Evolutionary conservation across 208 protist genomes (phyloP).

Genomic region (Leishmania aethiopica): DNA sequence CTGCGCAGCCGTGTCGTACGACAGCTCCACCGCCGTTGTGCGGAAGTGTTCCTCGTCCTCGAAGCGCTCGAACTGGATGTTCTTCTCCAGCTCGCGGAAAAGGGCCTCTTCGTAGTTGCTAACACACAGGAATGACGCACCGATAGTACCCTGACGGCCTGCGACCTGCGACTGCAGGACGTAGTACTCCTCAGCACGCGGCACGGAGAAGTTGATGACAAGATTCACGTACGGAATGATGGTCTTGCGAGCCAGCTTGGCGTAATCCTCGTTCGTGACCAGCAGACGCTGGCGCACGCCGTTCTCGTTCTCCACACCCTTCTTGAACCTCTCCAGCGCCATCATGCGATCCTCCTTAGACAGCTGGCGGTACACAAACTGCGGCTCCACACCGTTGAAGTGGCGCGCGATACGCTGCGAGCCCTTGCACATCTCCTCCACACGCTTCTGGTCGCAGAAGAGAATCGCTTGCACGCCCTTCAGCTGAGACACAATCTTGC

Average conservation of each 20-base stretch:
- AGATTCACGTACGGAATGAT: conserved; percentile 92
- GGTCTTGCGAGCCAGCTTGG: conserved; percentile 87
- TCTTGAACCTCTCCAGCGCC: conserved; percentile 86
- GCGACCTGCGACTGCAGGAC: conserved; percentile 81
- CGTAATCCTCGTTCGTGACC: conserved; percentile 92
- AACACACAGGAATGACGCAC: conserved; percentile 84
- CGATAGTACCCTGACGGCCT: conserved; percentile 80
- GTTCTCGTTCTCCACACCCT: conserved; percentile 74
- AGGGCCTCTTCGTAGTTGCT: conserved; percentile 45
- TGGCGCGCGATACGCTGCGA: conserved; percentile 58
- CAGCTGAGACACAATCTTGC: conserved; percentile 84
- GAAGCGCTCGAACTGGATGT: conserved; percentile 68
- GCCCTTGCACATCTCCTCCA: conserved; percentile 75
- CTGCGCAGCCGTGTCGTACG: conserved; percentile 74
- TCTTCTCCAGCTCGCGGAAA: conserved; percentile 62
- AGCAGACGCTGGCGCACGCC: conserved; percentile 88
- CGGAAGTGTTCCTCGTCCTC: conserved; percentile 71
- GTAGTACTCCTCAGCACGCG: conserved; percentile 86
- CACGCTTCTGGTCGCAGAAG: conserved; percentile 87
- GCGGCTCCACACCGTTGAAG: conserved; percentile 81
- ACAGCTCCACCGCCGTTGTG: conserved; percentile 65
- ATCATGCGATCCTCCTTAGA: conserved; percentile 78
- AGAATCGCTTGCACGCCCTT: conserved; percentile 89
- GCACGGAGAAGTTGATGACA: conserved; percentile 87
- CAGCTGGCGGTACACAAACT: conserved; percentile 80